Base-by-base conservation (phyloP, 2,329 filamentous ascomycete genomes). In the Plectosphaerella plurivora region DNA sequence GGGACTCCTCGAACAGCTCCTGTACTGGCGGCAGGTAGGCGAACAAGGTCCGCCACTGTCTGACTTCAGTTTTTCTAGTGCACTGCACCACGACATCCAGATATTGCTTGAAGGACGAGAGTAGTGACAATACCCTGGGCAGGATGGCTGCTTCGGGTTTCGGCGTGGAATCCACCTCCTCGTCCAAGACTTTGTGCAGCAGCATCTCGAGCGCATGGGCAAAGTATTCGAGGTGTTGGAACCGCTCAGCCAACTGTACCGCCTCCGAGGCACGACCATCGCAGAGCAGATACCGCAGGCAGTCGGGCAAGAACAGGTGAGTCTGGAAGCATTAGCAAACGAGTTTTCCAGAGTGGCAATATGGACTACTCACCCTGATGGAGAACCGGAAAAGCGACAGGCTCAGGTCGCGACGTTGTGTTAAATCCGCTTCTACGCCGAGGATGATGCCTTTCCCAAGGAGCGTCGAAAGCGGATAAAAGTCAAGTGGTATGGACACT, bases 61-160 rank as follows among this genome's bases (percentile, higher is more conserved):
- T 85, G 8, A 96, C 85, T 65, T 99, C 94, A 0, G 94, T 99
- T 71, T 99, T 99, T 51, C 94, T 87, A 2, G 94, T 97, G 71
- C 94, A 99, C 70, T 96, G 94, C 18, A 99, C 88, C 22, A 99
- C 87, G 53, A 97, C 94, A 62, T 97, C 93, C 15, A 97, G 84
- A 64, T 97, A 99, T 53, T 91, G 84, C 52, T 86, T 87, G 68
- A 91, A 88, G 1, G 86, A 89, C 1, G 88, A 88, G 53, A 86
- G 66, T 9, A 86, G 75, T 1, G 82, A 86, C 20, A 86, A 66
- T 2, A 86, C 83, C 4, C 85, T 70, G 62, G 84, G 79, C 62
- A 92, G 64, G 59, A 88, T 71, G 61, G 87, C 75, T 66, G 84
- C 77, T 57, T 86, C 83, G 1, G 84, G 83, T 14, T 76, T 71